Conservation (phyloP, 306 rosid species). For the Cucurbita pepo region DNA sequence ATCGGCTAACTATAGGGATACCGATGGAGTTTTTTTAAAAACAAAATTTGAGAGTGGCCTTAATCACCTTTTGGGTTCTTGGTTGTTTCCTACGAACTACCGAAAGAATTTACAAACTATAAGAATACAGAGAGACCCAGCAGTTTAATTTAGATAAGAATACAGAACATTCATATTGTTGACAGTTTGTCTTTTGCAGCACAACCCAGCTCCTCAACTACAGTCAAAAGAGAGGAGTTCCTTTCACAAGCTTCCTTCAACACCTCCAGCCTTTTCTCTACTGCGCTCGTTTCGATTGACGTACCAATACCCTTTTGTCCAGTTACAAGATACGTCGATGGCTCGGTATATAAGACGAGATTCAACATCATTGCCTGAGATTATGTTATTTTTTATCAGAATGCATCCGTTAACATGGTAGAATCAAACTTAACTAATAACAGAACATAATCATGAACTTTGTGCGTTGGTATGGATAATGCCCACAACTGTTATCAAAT, state of each 20-base stretch:
- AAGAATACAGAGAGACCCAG: too few species aligned
- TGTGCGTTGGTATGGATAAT: neutral
- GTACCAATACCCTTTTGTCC: conserved; percentile 14
- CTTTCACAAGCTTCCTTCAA: conserved; percentile 61
- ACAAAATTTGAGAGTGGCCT: too few species aligned
- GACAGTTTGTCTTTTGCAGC: conserved; percentile 9
- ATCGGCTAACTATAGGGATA: too few species aligned
- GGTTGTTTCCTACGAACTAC: too few species aligned
- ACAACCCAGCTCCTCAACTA: conserved; percentile 39
- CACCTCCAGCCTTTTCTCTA: conserved; percentile 41
- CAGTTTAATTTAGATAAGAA: too few species aligned
- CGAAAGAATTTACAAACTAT: too few species aligned
- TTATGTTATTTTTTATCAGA: neutral
- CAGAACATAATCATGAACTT: neutral
- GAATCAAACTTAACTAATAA: neutral
- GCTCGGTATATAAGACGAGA: conserved; percentile 36
- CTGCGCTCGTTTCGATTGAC: conserved; percentile 7
- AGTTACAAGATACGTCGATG: conserved; percentile 3
- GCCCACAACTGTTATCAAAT: neutral
- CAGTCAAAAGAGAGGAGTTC: conserved; percentile 50
- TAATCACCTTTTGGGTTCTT: too few species aligned
- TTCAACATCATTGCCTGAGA: conserved; percentile 56
- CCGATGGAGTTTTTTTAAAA: too few species aligned
- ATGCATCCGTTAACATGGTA: neutral
- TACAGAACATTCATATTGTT: neutral